Evolutionary conservation across 805 yeast genomes (phyloP), one percentile per base, ranked within the genome.

Genomic region (Candida koratica): DNA sequence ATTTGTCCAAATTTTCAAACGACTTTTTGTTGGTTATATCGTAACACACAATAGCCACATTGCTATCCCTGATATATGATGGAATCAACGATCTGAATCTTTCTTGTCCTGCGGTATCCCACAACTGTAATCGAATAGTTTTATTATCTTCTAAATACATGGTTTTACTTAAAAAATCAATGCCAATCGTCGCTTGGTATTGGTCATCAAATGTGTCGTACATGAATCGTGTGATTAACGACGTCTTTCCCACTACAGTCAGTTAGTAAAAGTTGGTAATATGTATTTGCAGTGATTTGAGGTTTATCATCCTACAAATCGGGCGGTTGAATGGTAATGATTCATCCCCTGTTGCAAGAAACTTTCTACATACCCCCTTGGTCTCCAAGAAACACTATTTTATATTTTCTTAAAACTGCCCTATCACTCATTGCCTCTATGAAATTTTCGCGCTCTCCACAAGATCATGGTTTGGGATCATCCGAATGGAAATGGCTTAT

Each of bases 141-240:
- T 90, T 64, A 45, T 65, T 88, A 60, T 93, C 97, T 48, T 94
- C 96, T 33, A 93, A 68, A 58, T 93, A 93, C 94, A 87, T 86
- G 4, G 96, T 88, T 54, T 85, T 90, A 25, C 95, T 84, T 47
- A 93, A 73, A 55, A 93, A 93, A 58, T 93, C 97, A 44, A 93
- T 93, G 17, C 98, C 98, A 37, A 93, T 88, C 0, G 98, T 90
- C 12, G 98, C 97, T 0, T 87, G 87, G 56, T 93, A 93, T 56
- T 89, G 95, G 25, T 93, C 90, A 59, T 90, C 97, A 59, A 90
- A 90, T 13, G 96, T 84, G 57, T 93, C 97, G 58, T 90, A 90
- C 97, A 90, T 90, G 66, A 93, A 90, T 46, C 97, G 71, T n/a
- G 97, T 89, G 48, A 90, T 86, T 43, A 90, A 73, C 2, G 97